A percentile compares a stretch with the other conserved stretches of the same genome.
Evolutionary conservation across 129 eudicot genomes (phyloP).

Genomic region (Chrysanthemum seticuspe): DNA sequence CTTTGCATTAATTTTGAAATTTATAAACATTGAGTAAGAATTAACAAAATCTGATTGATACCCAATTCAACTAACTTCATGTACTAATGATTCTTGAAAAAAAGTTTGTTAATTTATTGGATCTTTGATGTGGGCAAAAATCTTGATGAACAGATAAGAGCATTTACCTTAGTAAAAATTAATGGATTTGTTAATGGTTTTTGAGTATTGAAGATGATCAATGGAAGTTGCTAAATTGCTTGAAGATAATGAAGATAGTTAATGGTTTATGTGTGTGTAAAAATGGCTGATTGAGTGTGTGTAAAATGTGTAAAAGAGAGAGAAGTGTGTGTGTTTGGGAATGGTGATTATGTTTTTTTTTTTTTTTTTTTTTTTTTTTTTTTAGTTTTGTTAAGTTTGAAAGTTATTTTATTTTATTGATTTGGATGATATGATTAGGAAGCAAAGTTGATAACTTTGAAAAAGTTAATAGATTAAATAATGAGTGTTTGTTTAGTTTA

Average conservation of each 20-base stretch:
- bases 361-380: not conserved
- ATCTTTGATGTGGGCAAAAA: too few species aligned
- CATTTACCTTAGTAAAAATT: conserved; percentile 3
- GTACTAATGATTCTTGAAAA: not conserved
- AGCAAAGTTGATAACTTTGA: conserved; percentile 26
- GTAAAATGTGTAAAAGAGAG: not conserved
- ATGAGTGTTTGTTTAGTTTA: not conserved
- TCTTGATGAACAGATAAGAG: not conserved
- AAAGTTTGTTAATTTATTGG: not conserved
- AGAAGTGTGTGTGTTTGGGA: conserved; percentile 2
- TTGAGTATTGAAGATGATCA: conserved; percentile 10
- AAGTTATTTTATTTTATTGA: not conserved
- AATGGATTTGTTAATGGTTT: conserved; percentile 11
- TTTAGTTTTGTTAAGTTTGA: not conserved
- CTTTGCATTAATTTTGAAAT: not conserved
- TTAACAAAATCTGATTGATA: conserved; percentile 20
- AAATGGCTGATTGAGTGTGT: not conserved
- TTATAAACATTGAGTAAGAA: not conserved
- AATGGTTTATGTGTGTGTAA: not conserved
- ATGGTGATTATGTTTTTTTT: not conserved
- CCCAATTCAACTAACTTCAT: conserved; percentile 24
- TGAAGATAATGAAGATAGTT: not conserved
- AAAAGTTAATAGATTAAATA: not conserved
- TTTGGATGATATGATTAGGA: not conserved
- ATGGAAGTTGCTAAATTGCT: not conserved